Percentiles rank a stretch among this genome's conserved stretches.
phyloP scores from a whole-genome alignment of 257 asterid species.

The Solanum dulcamara region DNA sequence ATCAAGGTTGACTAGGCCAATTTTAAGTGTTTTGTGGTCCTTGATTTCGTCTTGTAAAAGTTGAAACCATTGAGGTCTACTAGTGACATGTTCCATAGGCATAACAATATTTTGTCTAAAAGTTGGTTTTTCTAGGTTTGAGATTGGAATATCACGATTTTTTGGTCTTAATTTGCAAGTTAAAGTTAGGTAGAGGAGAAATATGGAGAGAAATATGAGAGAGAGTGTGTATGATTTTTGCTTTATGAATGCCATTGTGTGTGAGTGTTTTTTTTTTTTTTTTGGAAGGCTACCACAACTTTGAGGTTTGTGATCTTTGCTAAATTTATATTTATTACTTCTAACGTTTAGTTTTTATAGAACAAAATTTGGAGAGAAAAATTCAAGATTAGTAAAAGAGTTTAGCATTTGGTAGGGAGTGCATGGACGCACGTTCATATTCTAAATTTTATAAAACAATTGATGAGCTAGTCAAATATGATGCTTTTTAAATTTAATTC shows the following conservation, averaged over 20 bases:
- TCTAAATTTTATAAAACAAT: background rate
- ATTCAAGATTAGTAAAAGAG: background rate
- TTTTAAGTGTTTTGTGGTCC: background rate
- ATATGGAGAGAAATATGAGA: conserved; percentile 26
- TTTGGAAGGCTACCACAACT: background rate
- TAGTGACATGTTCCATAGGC: background rate
- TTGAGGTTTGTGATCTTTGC: background rate
- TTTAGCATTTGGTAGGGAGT: background rate
- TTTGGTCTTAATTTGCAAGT: conserved; percentile 15
- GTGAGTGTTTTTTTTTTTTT: background rate
- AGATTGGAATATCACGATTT: conserved; percentile 2
- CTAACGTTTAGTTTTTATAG: background rate
- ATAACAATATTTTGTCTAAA: background rate
- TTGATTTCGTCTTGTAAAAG: background rate
- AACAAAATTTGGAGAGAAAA: no score
- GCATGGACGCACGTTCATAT: conserved; percentile 9
- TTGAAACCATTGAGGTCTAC: conserved; percentile 14
- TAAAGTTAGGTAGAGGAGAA: conserved; percentile 18
- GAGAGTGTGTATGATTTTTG: conserved; percentile 14
- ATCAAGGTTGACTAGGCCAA: conserved; percentile 17
- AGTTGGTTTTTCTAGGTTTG: background rate
- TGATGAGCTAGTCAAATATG: background rate
- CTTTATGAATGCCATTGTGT: conserved; percentile 29
- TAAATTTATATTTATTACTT: background rate
- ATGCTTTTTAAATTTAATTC: background rate